Evolutionary conservation across 345 rosid species (phyloP).

Genomic region (Dipteronia dyeriana): DNA sequence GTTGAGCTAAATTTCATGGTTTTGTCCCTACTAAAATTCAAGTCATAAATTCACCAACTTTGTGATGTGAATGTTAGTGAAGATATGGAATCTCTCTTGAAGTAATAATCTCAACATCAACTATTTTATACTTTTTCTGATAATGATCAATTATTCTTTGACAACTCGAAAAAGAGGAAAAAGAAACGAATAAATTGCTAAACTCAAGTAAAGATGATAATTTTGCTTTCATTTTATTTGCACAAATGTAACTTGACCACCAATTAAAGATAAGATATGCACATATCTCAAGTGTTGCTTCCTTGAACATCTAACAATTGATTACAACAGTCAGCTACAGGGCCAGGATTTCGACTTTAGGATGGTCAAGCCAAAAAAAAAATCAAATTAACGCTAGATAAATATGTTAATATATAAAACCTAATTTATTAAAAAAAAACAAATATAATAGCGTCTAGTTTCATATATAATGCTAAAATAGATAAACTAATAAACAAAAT

Average conservation of each 20-base stretch:
- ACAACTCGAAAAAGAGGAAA: background rate
- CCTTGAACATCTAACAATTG: background rate
- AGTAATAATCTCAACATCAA: background rate
- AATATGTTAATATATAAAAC: too few relatives aligned
- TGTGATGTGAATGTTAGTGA: too few relatives aligned
- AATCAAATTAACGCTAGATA: too few relatives aligned
- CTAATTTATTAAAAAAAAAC: too few relatives aligned
- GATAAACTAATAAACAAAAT: too few relatives aligned
- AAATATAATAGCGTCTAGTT: too few relatives aligned
- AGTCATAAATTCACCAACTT: background rate
- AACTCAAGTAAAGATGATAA: background rate
- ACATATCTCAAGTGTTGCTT: background rate
- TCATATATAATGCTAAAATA: too few relatives aligned
- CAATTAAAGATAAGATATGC: background rate
- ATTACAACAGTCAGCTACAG: background rate
- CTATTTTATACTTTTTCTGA: background rate
- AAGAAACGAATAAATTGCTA: background rate
- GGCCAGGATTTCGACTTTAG: too few relatives aligned
- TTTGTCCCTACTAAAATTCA: background rate
- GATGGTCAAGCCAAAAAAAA: too few relatives aligned
- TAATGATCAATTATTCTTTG: background rate
- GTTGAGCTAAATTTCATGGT: background rate
- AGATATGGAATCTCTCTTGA: background rate
- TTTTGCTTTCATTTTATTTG: background rate
- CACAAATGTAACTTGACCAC: background rate